These are phyloP conservation scores for Groenewaldozyma sp. DNA, from an alignment of 1,139 yeast genomes.

Conservation along the genomic window DNA sequence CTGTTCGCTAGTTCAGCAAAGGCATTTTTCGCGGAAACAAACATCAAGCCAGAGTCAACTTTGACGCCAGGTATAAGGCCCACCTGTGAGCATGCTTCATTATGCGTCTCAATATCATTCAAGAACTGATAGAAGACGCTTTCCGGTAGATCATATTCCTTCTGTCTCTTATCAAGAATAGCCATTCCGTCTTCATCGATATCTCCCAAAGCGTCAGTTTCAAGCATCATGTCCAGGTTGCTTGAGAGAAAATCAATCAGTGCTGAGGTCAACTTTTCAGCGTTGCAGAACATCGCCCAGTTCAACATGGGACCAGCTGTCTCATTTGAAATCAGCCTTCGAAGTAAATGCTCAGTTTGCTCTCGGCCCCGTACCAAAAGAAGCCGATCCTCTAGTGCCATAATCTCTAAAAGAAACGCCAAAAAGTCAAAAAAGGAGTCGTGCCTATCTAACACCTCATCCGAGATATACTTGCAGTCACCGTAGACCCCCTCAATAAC, in stretches of 20 bases:
- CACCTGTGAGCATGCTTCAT: slow-evolving; percentile 12
- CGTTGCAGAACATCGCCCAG: slow-evolving; percentile 45
- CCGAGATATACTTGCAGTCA: slow-evolving; percentile 37
- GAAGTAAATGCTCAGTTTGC: slow-evolving; percentile 52
- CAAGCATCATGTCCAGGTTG: slow-evolving; percentile 55
- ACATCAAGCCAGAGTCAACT: slow-evolving; percentile 4
- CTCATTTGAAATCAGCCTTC: slow-evolving; percentile 46
- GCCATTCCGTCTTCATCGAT: slow-evolving; percentile 27
- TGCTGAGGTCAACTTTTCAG: slow-evolving; percentile 46
- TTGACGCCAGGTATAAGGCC: slow-evolving; percentile 15
- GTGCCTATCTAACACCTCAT: slow-evolving; percentile 24
- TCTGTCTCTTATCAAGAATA: slow-evolving; percentile 25
- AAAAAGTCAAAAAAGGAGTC: slow-evolving; percentile 40
- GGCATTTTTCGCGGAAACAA: slow-evolving; percentile 6
- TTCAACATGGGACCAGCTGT: slow-evolving; percentile 50
- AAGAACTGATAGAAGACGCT: slow-evolving; percentile 9
- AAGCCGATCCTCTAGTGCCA: slow-evolving; percentile 57
- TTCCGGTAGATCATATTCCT: slow-evolving; percentile 7
- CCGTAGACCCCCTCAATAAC: slow-evolving; percentile 56
- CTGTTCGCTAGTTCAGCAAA: neutral
- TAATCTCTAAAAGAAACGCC: slow-evolving; percentile 46
- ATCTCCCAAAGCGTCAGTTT: slow-evolving; percentile 34
- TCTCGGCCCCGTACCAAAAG: slow-evolving; percentile 51
- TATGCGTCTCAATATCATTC: slow-evolving; percentile 14
- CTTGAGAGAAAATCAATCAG: slow-evolving; percentile 63